phyloP scores from a whole-genome alignment of 805 yeast genomes.

The Metschnikowia lochheadii region DNA sequence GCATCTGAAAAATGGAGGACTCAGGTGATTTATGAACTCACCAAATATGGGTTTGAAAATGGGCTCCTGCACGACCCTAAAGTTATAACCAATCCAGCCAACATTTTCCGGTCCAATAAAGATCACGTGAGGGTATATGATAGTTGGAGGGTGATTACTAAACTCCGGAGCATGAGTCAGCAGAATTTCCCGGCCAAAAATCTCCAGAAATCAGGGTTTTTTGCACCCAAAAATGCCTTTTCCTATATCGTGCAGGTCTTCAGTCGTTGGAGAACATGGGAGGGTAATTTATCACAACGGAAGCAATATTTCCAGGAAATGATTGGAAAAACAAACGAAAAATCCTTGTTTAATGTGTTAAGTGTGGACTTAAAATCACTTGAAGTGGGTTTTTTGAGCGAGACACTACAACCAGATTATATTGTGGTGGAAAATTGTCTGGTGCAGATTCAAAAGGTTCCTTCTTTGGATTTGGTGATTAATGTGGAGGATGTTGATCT shows the following conservation, averaged over 20 bases:
- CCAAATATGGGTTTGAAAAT: slow-evolving; percentile 34
- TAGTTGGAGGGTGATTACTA: slow-evolving; percentile 81
- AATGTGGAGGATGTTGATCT: slow-evolving; percentile 9
- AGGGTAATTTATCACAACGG: slow-evolving; percentile 58
- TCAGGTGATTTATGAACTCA: slow-evolving; percentile 40
- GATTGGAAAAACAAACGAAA: slow-evolving; percentile 6
- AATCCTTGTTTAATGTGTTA: background rate
- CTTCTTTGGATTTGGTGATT: slow-evolving; percentile 1
- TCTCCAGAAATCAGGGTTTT: slow-evolving; percentile 27
- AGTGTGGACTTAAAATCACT: background rate
- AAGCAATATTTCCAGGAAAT: slow-evolving; percentile 47
- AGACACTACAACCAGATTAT: background rate
- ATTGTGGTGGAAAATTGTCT: background rate
- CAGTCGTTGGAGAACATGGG: slow-evolving; percentile 89
- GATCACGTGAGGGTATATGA: slow-evolving; percentile 76
- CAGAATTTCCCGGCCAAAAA: slow-evolving; percentile 49
- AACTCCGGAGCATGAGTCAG: slow-evolving; percentile 67
- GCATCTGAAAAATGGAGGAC: slow-evolving; percentile 19
- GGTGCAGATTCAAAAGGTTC: background rate
- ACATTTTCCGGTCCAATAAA: slow-evolving; percentile 64
- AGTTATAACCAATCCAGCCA: slow-evolving; percentile 85
- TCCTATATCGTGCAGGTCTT: slow-evolving; percentile 56
- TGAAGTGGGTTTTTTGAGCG: slow-evolving; percentile 2
- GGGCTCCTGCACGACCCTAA: slow-evolving; percentile 79
- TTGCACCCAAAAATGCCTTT: slow-evolving; percentile 49